Evolutionary conservation across 805 yeast genomes (phyloP).

Genomic region (Maudiozyma pseudohumilis): DNA sequence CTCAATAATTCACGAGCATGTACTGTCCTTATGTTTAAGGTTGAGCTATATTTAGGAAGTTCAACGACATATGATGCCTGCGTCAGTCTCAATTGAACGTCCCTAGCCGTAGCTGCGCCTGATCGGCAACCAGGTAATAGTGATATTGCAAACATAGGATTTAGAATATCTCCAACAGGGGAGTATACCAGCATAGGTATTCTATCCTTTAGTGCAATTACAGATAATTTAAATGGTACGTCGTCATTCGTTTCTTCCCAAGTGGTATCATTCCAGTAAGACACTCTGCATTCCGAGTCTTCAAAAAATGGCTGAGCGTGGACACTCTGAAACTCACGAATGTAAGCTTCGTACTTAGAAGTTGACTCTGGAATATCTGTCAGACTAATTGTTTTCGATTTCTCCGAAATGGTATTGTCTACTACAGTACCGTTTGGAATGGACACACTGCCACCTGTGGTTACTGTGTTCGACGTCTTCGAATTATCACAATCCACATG

Average conservation of each 20-base stretch:
- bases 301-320: background rate
- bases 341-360: too few relatives aligned
- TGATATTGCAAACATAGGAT: constrained; percentile 9
- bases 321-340: background rate
- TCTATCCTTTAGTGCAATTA: constrained; percentile 1
- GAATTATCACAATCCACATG: too few relatives aligned
- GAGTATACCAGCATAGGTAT: constrained; percentile 9
- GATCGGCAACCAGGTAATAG: constrained; percentile 15
- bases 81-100: constrained; percentile 19
- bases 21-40: background rate
- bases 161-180: constrained; percentile 4
- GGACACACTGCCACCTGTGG: too few relatives aligned
- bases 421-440: too few relatives aligned
- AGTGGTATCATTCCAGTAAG: constrained; percentile 11
- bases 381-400: too few relatives aligned
- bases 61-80: background rate
- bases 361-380: too few relatives aligned
- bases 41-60: background rate
- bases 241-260: constrained; percentile 12
- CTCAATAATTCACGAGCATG: background rate
- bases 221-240: constrained; percentile 5
- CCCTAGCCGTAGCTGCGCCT: constrained; percentile 21
- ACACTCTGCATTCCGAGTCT: constrained; percentile 1
- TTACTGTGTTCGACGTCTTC: too few relatives aligned
- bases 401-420: too few relatives aligned